A percentile compares a stretch with the other conserved stretches of the same genome.
Conservation (phyloP, 176 grass and related monocot species). For the Areca catechu region DNA sequence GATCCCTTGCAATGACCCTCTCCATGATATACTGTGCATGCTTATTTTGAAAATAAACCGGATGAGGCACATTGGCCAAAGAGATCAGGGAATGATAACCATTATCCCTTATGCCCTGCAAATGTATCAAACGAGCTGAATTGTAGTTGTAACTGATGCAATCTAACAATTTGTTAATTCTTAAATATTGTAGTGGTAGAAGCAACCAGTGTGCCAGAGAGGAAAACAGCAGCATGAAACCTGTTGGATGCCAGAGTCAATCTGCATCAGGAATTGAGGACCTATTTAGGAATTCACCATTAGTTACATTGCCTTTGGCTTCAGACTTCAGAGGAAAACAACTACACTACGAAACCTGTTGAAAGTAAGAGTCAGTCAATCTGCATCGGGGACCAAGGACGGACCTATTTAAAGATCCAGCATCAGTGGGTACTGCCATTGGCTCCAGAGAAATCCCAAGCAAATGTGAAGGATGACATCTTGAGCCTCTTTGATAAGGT, state of each 20-base stretch:
- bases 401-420: slow-evolving; percentile 28
- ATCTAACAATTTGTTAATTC: neutral
- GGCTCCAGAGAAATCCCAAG: slow-evolving; percentile 8
- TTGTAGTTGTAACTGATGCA: neutral
- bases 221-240: slow-evolving; percentile 6
- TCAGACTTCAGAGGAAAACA: too few species aligned
- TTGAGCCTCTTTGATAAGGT: slow-evolving; percentile 52
- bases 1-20: too few species aligned
- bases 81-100: too few species aligned
- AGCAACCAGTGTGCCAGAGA: slow-evolving; percentile 10
- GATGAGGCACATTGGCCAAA: too few species aligned
- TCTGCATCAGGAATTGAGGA: too few species aligned
- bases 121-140: too few species aligned
- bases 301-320: too few species aligned
- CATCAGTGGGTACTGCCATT: neutral
- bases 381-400: slow-evolving; percentile 20
- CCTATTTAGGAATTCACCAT: too few species aligned
- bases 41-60: too few species aligned
- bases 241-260: slow-evolving; percentile 15
- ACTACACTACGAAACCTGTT: too few species aligned
- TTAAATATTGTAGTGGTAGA: slow-evolving; percentile 24
- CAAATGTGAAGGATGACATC: slow-evolving; percentile 33
- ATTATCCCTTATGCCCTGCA: too few species aligned
- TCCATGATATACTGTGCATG: too few species aligned
- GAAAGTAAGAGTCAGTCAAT: slow-evolving; percentile 1